Evolutionary conservation across 805 yeast genomes (phyloP).

Genomic region (Maudiozyma saulgeensis): DNA sequence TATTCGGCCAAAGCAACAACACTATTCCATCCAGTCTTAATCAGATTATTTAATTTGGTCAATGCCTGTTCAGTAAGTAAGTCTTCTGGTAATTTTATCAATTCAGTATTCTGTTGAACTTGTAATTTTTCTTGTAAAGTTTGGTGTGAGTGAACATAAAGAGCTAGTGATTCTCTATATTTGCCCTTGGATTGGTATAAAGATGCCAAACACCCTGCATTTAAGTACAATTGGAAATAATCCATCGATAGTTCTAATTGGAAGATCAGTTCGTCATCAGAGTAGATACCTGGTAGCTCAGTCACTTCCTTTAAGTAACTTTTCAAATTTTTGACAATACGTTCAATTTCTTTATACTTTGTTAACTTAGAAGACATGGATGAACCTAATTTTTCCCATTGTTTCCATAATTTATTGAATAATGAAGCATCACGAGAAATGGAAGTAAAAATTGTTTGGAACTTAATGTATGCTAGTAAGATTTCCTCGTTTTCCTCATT

Average conservation of each 20-base stretch:
- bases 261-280: slow-evolving; percentile 59
- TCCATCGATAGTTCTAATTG: slow-evolving; percentile 18
- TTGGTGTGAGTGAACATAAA: slow-evolving; percentile 20
- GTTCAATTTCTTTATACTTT: slow-evolving; percentile 28
- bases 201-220: slow-evolving; percentile 21
- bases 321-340: slow-evolving; percentile 35
- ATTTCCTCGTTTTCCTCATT: slow-evolving; percentile 61
- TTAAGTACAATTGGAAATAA: slow-evolving; percentile 16
- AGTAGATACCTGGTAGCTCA: slow-evolving; percentile 88
- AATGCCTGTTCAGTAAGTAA: slow-evolving; percentile 34
- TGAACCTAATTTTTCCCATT: slow-evolving; percentile 19
- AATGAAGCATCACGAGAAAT: slow-evolving; percentile 61
- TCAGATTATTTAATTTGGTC: slow-evolving; percentile 39
- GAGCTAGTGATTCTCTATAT: slow-evolving; percentile 24
- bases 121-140: slow-evolving; percentile 10
- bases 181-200: slow-evolving; percentile 22
- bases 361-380: slow-evolving; percentile 19
- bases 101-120: slow-evolving; percentile 4
- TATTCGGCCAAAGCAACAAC: slow-evolving; percentile 30
- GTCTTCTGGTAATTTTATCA: slow-evolving; percentile 14
- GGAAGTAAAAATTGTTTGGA: slow-evolving; percentile 53
- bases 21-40: slow-evolving; percentile 26
- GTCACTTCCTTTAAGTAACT: slow-evolving; percentile 48
- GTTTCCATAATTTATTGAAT: slow-evolving; percentile 29
- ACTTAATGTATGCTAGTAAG: slow-evolving; percentile 64